Evolutionary conservation across 495 filamentous ascomycete genomes (phyloP).

Genomic region (Penicillium tannophilum): DNA sequence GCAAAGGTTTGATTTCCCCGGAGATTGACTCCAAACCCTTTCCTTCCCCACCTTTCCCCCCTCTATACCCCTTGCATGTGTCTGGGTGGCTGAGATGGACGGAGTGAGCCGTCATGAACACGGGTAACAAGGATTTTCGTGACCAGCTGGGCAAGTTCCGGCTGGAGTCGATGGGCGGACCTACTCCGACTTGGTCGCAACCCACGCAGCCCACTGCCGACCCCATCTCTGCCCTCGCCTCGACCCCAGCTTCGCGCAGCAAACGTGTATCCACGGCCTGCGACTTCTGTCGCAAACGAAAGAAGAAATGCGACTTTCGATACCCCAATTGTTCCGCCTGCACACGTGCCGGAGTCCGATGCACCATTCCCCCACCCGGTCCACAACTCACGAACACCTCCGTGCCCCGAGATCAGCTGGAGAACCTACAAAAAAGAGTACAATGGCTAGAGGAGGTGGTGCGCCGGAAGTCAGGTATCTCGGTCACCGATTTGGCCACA

Average conservation of each 20-base stretch:
- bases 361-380: slow-evolving; percentile 48
- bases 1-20: background rate
- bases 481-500: slow-evolving; percentile 38
- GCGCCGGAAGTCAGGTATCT: slow-evolving; percentile 39
- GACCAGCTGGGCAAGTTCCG: slow-evolving; percentile 51
- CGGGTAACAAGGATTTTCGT: slow-evolving; percentile 45
- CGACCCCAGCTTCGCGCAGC: slow-evolving; percentile 25
- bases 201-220: slow-evolving; percentile 7
- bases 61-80: slow-evolving; percentile 2
- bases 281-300: slow-evolving; percentile 55
- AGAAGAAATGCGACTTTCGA: slow-evolving; percentile 58
- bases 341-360: slow-evolving; percentile 53
- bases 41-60: background rate
- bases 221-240: slow-evolving; percentile 2
- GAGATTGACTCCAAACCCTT: background rate
- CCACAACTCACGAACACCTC: slow-evolving; percentile 45
- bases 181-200: slow-evolving; percentile 24
- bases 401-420: slow-evolving; percentile 51
- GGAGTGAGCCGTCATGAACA: slow-evolving; percentile 44
- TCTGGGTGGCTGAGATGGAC: slow-evolving; percentile 32
- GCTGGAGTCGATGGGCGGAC: slow-evolving; percentile 33
- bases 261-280: slow-evolving; percentile 54
- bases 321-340: slow-evolving; percentile 57
- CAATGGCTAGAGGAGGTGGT: slow-evolving; percentile 51
- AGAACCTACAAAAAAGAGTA: slow-evolving; percentile 55